phyloP scores from a whole-genome alignment of 75 land plant genomes.

The Cupressus sempervirens region DNA sequence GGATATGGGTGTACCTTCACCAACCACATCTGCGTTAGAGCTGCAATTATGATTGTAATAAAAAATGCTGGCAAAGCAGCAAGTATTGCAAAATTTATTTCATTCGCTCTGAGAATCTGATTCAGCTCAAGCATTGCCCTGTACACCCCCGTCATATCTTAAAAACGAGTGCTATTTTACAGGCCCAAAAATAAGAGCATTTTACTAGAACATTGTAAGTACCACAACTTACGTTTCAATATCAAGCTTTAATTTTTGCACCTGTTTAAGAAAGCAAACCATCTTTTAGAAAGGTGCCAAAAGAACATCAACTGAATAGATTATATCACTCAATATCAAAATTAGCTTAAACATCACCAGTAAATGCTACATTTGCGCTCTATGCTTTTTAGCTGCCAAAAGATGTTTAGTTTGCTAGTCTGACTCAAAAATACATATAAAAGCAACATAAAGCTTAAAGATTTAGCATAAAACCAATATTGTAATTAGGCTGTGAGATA shows the following conservation, averaged over 20 bases:
- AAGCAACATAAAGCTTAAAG: background rate
- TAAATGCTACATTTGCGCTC: background rate
- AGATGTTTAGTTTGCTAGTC: background rate
- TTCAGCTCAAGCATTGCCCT: constrained; percentile 98
- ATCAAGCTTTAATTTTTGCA: constrained; percentile 97
- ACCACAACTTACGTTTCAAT: constrained; percentile 79
- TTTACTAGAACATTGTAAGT: background rate
- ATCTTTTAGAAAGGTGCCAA: background rate
- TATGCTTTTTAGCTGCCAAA: background rate
- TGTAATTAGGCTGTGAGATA: constrained; percentile 3
- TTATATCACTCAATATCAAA: background rate
- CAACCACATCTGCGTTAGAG: constrained; percentile 56
- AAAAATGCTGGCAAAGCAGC: constrained; percentile 94
- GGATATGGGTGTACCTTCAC: constrained; percentile 29
- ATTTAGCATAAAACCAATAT: background rate
- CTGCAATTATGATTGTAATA: constrained; percentile 53
- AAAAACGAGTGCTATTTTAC: background rate
- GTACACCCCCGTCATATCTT: constrained; percentile 4
- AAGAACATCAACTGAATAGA: background rate
- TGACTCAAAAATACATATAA: background rate
- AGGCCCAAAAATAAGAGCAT: background rate
- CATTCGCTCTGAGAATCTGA: constrained; percentile 96
- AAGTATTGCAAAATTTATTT: constrained; percentile 94
- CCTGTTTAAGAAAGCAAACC: constrained; percentile 36
- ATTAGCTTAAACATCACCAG: background rate